Base-by-base conservation (phyloP, 1,139 yeast species). In the Hanseniaspora sp. region DNA sequence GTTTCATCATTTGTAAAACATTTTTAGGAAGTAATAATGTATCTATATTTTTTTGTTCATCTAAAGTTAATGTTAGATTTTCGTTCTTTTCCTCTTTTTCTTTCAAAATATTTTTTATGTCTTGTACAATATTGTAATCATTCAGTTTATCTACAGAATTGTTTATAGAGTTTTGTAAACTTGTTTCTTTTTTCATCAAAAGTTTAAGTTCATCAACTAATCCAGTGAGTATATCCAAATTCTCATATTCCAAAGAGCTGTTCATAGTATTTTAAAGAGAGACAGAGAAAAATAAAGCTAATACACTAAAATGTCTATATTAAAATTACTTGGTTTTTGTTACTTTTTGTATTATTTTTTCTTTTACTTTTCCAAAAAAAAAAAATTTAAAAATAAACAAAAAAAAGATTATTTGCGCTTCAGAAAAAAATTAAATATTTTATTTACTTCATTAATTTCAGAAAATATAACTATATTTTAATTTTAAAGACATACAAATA, bases 231-330 rank as follows among this genome's bases (percentile, higher is more conserved):
- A 51, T 35, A 28, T 45, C 35, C 3, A 51, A 29, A 28, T 51
- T 51, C 28, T 51, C 54, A 33, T 39, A 44, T n/a, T 51, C 48
- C 15, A 51, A 51, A 39, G 35, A 33, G 18, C 13, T 39, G 37
- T 7, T 13, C 46, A 43, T 39, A 3, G 3, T 37, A 8, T 2
- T 2, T 37, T 11, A n/a, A 3, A 7, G 8, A 11, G 3, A 8
- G 3, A 8, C 8, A 8, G 4, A 37, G 4, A 11, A 13, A 7
- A 37, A n/a, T 15, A 7, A 11, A 8, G 9, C 40, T 37, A 37
- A 13, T 2, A 2, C 35, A 23, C 23, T 23, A 4, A 3, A 23
- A 4, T 23, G 23, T 23, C 4, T 23, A 23, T 23, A 23, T 23
- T 23, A 23, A 23, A 23, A 23, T 23, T 23, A 23, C 23, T 23